phyloP scores from a whole-genome alignment of 306 rosid species.

The Cucurbita maxima region DNA sequence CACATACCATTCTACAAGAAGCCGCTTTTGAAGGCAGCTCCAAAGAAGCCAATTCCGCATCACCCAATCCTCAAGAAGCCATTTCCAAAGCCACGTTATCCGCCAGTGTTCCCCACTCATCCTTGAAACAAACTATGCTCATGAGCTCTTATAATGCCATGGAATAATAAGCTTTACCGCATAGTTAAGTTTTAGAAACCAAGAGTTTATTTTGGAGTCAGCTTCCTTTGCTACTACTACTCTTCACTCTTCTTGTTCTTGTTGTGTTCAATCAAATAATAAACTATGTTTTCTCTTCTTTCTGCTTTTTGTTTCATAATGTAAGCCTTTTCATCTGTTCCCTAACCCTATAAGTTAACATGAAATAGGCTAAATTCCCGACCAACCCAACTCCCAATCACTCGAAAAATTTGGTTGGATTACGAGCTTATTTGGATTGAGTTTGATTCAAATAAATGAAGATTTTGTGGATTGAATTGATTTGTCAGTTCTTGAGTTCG shows the following conservation, averaged over 20 bases:
- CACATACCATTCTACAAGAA: slow-evolving; percentile 5
- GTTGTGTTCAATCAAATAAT: too few relatives aligned
- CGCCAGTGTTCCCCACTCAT: background rate
- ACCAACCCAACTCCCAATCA: too few relatives aligned
- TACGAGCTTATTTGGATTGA: too few relatives aligned
- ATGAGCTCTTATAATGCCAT: background rate
- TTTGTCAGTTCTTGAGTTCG: too few relatives aligned
- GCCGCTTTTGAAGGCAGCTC: background rate
- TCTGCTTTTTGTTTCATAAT: too few relatives aligned
- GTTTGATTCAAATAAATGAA: too few relatives aligned
- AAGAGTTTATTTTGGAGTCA: too few relatives aligned
- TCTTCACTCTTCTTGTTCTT: too few relatives aligned
- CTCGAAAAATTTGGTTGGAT: too few relatives aligned
- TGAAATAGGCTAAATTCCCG: background rate
- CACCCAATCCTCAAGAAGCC: slow-evolving; percentile 7
- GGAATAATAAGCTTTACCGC: background rate
- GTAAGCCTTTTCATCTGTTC: background rate
- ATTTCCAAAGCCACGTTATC: background rate
- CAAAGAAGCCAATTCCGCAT: background rate
- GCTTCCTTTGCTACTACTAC: too few relatives aligned
- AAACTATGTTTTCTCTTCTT: too few relatives aligned
- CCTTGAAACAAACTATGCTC: background rate
- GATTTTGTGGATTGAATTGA: too few relatives aligned
- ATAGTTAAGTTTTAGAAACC: background rate
- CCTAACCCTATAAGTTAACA: background rate